Evolutionary conservation across 1,284 basidiomycete species (phyloP).

Genomic region (Pseudomicrostroma phylloplanum): DNA sequence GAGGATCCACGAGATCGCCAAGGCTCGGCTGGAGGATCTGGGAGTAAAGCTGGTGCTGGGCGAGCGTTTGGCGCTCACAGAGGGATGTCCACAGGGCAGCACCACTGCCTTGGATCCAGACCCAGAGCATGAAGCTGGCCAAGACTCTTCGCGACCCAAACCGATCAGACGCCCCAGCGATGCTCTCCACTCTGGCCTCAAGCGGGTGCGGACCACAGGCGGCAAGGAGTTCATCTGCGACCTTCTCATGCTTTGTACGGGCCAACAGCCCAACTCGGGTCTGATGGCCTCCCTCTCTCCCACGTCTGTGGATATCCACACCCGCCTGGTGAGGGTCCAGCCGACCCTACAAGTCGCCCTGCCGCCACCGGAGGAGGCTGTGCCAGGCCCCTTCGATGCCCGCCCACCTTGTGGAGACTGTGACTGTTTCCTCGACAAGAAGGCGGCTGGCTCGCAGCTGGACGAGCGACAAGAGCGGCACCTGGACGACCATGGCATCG

Average conservation of each 20-base stretch:
- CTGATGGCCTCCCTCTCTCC: constrained; percentile 44
- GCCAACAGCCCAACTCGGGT: constrained; percentile 46
- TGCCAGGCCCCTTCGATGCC: constrained; percentile 35
- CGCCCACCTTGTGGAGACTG: constrained; percentile 46
- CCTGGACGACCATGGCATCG: constrained; percentile 13
- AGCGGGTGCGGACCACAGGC: constrained; percentile 41
- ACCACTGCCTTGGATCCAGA: constrained; percentile 11
- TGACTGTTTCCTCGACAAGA: constrained; percentile 49
- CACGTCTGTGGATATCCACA: constrained; percentile 35
- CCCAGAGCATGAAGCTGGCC: constrained; percentile 10
- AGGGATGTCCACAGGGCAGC: constrained; percentile 44
- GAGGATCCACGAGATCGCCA: constrained; percentile 39
- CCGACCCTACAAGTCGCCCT: constrained; percentile 42
- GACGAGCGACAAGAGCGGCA: not conserved
- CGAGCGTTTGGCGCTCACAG: constrained; percentile 41
- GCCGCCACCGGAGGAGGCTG: constrained; percentile 32
- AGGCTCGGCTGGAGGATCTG: constrained; percentile 32
- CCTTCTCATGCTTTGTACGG: constrained; percentile 46
- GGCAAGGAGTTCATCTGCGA: constrained; percentile 44
- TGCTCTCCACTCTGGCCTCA: constrained; percentile 28
- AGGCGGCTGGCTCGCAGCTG: constrained; percentile 19
- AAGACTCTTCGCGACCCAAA: not conserved
- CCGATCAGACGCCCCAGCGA: constrained; percentile 21
- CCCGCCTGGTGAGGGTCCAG: constrained; percentile 37
- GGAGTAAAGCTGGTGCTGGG: constrained; percentile 47